phyloP scores from a whole-genome alignment of 1,284 basidiomycete species.

The Rhodotorula sp. region DNA sequence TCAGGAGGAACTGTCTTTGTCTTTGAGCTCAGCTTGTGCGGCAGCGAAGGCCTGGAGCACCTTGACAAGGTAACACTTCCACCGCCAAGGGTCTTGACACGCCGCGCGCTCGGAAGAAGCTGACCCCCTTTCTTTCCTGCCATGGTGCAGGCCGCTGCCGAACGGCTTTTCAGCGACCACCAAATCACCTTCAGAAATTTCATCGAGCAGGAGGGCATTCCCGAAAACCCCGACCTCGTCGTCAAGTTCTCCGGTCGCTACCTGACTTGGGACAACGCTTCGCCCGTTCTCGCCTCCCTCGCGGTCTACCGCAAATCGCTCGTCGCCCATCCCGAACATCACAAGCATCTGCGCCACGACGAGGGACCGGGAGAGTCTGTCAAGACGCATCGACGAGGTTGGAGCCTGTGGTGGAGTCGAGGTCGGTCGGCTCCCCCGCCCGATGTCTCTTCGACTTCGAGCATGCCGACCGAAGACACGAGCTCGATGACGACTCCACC shows the following conservation, averaged over 20 bases:
- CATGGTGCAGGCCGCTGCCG: slow-evolving; percentile 40
- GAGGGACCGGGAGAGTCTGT: not conserved
- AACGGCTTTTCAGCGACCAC: slow-evolving; percentile 50
- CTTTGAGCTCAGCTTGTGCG: slow-evolving; percentile 55
- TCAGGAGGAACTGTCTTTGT: slow-evolving; percentile 51
- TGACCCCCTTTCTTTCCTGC: not conserved
- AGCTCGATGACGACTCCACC: slow-evolving; percentile 26
- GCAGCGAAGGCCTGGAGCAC: slow-evolving; percentile 45
- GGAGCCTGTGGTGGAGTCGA: slow-evolving; percentile 37
- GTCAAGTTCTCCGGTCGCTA: slow-evolving; percentile 53
- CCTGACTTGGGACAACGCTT: slow-evolving; percentile 56
- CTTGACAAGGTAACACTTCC: slow-evolving; percentile 31
- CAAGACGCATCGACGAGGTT: slow-evolving; percentile 18
- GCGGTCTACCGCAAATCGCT: slow-evolving; percentile 53
- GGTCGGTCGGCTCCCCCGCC: slow-evolving; percentile 7
- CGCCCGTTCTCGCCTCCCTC: slow-evolving; percentile 55
- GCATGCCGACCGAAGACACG: slow-evolving; percentile 12
- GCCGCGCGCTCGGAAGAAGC: no score
- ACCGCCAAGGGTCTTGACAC: not conserved
- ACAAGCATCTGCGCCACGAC: slow-evolving; percentile 10
- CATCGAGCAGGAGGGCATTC: slow-evolving; percentile 53
- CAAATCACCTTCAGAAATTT: slow-evolving; percentile 56
- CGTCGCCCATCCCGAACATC: slow-evolving; percentile 43
- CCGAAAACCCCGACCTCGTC: slow-evolving; percentile 55
- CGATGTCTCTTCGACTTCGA: slow-evolving; percentile 2